These are phyloP conservation scores for Euphorbia peplus DNA, from an alignment of 345 rosid genomes.

Conservation along the genomic window DNA sequence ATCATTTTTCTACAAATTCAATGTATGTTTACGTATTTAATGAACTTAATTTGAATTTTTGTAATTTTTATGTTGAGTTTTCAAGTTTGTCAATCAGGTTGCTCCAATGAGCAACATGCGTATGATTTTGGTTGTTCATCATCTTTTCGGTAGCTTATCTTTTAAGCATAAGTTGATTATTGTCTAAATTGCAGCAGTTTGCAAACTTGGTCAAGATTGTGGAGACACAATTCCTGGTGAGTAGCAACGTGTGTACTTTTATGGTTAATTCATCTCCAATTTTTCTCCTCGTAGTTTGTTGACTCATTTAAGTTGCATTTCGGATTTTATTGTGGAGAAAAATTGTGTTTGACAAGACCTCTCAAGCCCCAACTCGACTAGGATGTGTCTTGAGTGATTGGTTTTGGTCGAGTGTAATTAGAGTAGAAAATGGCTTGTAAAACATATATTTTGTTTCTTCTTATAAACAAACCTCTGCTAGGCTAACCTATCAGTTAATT, in stretches of 20 bases:
- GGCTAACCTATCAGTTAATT: too few species aligned
- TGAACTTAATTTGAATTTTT: too few species aligned
- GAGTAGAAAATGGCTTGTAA: background rate
- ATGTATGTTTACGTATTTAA: too few species aligned
- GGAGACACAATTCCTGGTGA: conserved; percentile 86
- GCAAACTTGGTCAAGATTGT: conserved; percentile 72
- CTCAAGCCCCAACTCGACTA: background rate
- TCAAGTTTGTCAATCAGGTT: conserved; percentile 55
- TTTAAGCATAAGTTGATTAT: conserved; percentile 73
- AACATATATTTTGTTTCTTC: background rate
- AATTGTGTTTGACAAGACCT: background rate
- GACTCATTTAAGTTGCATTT: conserved; percentile 4
- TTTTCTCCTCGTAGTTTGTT: background rate
- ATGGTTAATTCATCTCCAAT: conserved; percentile 2
- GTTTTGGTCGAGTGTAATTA: conserved; percentile 9
- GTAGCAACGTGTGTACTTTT: conserved; percentile 22
- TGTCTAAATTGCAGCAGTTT: conserved; percentile 65
- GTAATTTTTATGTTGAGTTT: too few species aligned
- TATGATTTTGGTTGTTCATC: conserved; percentile 77
- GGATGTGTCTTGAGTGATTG: background rate
- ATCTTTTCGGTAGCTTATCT: conserved; percentile 77
- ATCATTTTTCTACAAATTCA: too few species aligned
- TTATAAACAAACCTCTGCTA: too few species aligned
- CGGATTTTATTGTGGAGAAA: background rate
- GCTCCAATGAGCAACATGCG: conserved; percentile 62